A percentile compares a stretch with the other conserved stretches of the same genome.
Evolutionary conservation across 2,329 filamentous ascomycete genomes (phyloP).

Genomic region (Penicillium oxalicum): DNA sequence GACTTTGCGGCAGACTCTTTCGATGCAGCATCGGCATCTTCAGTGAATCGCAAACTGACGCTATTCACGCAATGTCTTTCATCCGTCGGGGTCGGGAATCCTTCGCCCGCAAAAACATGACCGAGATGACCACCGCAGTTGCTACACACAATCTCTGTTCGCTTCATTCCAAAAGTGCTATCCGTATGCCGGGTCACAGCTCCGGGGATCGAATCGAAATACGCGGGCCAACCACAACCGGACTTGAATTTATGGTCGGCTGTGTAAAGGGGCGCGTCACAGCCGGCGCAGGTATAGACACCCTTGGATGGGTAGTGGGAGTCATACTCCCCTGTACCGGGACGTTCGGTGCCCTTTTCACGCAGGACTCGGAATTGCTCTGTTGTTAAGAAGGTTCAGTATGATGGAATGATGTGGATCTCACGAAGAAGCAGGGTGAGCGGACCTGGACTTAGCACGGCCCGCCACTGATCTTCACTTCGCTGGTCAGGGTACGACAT

Average conservation of each 20-base stretch:
- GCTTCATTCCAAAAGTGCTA: constrained; percentile 67
- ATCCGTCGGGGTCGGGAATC: constrained; percentile 77
- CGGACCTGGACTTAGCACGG: constrained; percentile 67
- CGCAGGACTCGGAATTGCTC: constrained; percentile 95
- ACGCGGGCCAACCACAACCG: constrained; percentile 95
- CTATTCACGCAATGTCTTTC: constrained; percentile 98
- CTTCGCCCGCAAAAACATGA: constrained; percentile 88
- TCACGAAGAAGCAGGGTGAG: constrained; percentile 35
- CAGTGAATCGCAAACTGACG: constrained; percentile 75
- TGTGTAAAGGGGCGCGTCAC: constrained; percentile 82
- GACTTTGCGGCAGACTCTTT: constrained; percentile 18
- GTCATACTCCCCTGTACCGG: constrained; percentile 77
- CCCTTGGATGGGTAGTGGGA: constrained; percentile 73
- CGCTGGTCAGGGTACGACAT: constrained; percentile 72
- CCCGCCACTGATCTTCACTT: constrained; percentile 78
- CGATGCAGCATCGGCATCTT: constrained; percentile 49
- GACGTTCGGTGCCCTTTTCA: constrained; percentile 81
- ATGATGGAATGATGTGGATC: not conserved
- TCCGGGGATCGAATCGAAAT: constrained; percentile 90
- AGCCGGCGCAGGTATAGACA: constrained; percentile 82
- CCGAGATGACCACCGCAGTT: constrained; percentile 92
- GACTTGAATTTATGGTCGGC: constrained; percentile 93
- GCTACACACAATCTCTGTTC: constrained; percentile 89
- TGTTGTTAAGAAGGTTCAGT: constrained; percentile 33
- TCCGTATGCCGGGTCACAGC: constrained; percentile 81